These are phyloP conservation scores for Dendrostoma leiphaemia DNA, from an alignment of 2,329 filamentous ascomycete species.

Conservation along the genomic window DNA sequence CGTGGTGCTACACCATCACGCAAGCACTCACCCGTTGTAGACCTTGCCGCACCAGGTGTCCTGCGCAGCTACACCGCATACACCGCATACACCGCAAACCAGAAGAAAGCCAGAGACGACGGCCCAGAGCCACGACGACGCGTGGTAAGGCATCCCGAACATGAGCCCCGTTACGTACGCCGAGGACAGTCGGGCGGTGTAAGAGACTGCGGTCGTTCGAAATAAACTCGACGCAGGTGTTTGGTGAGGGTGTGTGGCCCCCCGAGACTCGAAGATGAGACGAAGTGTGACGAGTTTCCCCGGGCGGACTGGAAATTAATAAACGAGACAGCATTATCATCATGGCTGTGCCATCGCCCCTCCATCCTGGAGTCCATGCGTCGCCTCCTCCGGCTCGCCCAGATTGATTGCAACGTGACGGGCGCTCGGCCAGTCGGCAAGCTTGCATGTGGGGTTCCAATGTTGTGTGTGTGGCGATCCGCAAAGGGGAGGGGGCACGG, in stretches of 20 bases:
- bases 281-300: not conserved
- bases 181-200: too few species aligned
- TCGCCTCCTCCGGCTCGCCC: not conserved
- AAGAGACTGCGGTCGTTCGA: too few species aligned
- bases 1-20: too few species aligned
- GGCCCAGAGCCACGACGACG: constrained; percentile 5
- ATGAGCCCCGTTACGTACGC: too few species aligned
- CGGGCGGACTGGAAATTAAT: too few species aligned
- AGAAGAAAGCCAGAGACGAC: not conserved
- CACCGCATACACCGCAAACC: not conserved
- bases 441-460: not conserved
- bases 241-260: too few species aligned
- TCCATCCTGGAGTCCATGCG: not conserved
- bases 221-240: too few species aligned
- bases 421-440: not conserved
- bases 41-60: constrained; percentile 44
- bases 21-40: constrained; percentile 31
- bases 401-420: not conserved
- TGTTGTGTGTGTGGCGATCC: not conserved
- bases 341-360: not conserved
- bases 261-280: not conserved
- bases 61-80: not conserved
- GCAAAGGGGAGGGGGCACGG: not conserved
- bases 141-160: constrained; percentile 4
- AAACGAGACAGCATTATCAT: not conserved